A percentile compares a stretch with the other conserved stretches of the same genome.
These are phyloP conservation scores for Bolboschoenus planiculmis DNA, from an alignment of 176 grass and related monocot species.

Conservation along the genomic window DNA sequence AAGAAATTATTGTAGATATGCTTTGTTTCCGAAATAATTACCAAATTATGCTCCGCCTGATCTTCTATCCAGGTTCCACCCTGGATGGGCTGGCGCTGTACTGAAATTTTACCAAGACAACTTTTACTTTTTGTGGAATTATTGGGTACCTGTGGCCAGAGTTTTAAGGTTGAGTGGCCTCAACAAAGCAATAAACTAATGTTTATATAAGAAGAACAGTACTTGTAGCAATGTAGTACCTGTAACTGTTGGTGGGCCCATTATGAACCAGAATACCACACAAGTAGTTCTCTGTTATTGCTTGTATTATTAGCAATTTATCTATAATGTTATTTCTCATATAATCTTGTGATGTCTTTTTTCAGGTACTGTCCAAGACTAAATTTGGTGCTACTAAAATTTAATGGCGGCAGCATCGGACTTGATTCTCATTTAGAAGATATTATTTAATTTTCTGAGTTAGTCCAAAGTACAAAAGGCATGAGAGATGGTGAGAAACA, in stretches of 20 bases:
- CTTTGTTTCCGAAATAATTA: background rate
- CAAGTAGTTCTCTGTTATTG: background rate
- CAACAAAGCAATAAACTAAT: background rate
- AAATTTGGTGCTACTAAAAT: background rate
- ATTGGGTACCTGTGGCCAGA: background rate
- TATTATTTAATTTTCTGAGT: constrained; percentile 2
- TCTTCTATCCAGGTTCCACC: background rate
- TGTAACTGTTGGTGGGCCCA: background rate
- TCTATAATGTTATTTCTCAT: background rate
- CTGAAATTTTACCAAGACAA: background rate
- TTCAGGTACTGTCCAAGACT: background rate
- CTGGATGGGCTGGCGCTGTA: background rate
- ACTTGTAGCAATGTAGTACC: background rate
- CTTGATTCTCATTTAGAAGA: constrained; percentile 7
- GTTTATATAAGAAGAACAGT: background rate
- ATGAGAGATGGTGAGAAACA: background rate
- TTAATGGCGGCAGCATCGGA: background rate
- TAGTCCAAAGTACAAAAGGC: background rate
- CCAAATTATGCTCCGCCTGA: background rate
- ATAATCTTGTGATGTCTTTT: background rate
- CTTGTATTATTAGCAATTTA: background rate
- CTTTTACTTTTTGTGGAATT: background rate
- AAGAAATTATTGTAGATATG: background rate
- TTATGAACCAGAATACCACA: background rate
- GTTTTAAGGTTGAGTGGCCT: background rate